Evolutionary conservation across 768 basidiomycete species (phyloP), one percentile per base, ranked within the genome.

Genomic region (Arthromyces matolae): DNA sequence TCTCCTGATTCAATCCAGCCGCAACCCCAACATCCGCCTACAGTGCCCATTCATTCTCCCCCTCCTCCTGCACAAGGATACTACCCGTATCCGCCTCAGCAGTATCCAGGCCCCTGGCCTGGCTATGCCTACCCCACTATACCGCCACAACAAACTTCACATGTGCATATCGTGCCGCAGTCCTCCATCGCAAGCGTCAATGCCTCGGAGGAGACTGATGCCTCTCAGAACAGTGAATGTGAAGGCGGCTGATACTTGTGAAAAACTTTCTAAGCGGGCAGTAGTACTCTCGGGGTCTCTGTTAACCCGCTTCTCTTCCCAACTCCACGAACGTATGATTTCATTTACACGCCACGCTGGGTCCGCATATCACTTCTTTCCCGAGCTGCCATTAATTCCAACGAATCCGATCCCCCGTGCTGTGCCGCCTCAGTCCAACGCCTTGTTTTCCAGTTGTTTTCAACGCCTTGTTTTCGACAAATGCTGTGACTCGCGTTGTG

Each of bases 111-210:
- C 8, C 50, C 32, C 1, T 52, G 47, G 51, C 25, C 44, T 1
- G 13, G 46, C 5, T 55, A 54, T n/a, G 25, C 37, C 28, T 51
- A 55, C 29, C 18, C 50, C 13, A 39, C 36, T n/a, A 33, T 46
- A 39, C 32, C 43, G 24, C 13, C 36, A 8, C 40, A 41, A 0
- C 38, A 42, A 16, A 23, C 42, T 22, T 36, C 32, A 3, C 25
- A 38, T 10, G 34, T 13, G 50, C 46, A 39, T n/a, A n/a, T n/a
- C 42, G 24, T 31, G 42, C 42, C 28, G 54, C 54, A 55, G 54
- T 55, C 54, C 44, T 55, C 51, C 54, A 52, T 55, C 54, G 50
- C 54, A 55, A 55, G 14, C 12, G n/a, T n/a, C n/a, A n/a, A n/a
- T n/a, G 24, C 23, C 24, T 5, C 36, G 2, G 34, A 36, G 19